Conservation (phyloP, 2,329 filamentous ascomycete genomes). For the Furcasterigmium furcatum region DNA sequence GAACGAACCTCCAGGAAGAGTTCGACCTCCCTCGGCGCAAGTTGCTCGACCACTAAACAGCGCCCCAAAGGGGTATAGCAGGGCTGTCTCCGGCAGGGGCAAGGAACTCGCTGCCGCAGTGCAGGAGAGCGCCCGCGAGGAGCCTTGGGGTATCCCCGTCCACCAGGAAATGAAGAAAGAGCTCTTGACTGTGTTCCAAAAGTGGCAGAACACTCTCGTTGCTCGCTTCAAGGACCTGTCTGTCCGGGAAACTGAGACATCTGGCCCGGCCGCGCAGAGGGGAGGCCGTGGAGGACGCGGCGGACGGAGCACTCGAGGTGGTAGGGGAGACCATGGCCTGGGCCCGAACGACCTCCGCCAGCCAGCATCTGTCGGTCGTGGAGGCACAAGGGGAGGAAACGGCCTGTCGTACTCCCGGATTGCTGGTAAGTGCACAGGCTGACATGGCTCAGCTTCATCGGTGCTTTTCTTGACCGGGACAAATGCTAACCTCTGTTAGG, state of each 20-base stretch:
- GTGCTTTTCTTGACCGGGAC: neutral
- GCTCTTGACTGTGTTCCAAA: constrained; percentile 68
- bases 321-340: constrained; percentile 8
- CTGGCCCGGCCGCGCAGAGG: constrained; percentile 20
- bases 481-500: constrained; percentile 3
- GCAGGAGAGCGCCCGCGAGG: neutral
- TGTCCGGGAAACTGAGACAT: constrained; percentile 36
- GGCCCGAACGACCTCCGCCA: neutral
- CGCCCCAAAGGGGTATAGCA: neutral
- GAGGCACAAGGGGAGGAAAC: neutral
- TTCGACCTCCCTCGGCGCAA: neutral
- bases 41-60: neutral
- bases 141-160: neutral
- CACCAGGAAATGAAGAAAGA: constrained; percentile 62
- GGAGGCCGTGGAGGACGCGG: constrained; percentile 29
- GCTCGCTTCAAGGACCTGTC: constrained; percentile 68
- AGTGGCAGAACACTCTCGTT: constrained; percentile 73
- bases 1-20: constrained; percentile 5
- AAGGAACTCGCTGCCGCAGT: neutral
- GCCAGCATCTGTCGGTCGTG: neutral
- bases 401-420: neutral
- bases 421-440: neutral
- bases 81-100: neutral
- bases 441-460: neutral
- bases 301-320: constrained; percentile 10